Evolutionary conservation across 345 rosid species (phyloP), one percentile per base, ranked within the genome.

Genomic region (Murraya koenigii): DNA sequence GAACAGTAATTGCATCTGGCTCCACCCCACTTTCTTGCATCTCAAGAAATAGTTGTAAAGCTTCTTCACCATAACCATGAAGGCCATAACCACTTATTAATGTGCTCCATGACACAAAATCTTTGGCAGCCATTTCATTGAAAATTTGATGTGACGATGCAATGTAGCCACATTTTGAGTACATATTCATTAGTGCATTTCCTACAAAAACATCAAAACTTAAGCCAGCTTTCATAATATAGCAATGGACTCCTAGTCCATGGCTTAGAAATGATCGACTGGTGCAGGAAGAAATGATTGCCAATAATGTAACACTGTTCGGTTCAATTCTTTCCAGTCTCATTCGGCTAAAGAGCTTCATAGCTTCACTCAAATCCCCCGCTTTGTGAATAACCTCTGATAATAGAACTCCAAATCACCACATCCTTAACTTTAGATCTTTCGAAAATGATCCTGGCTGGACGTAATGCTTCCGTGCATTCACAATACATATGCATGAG

Each of bases 161-260:
- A 44, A 90, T 81, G 74, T 79, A 78, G 60, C 92, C 90, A 75
- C 90, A 84, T 72, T 90, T 87, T 26, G 89, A 81, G 75, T 88
- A 87, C 94, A 90, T 87, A 77, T 87, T 74, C 54, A 88, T 85
- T 64, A 88, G 85, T 54, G 94, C 87, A 79, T 90, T 90, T 1
- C 83, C 81, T 80, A 88, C 66, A 32, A 41, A 75, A 68, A 66
- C 59, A 74, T 84, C 41, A 54, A 63, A 83, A 74, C 58, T 70
- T 66, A 86, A 80, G 63, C 88, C 89, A 54, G 78, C 70, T 76
- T 89, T 87, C 78, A 83, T 26, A 19, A 86, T 74, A 71, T 82
- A 84, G 74, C 85, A 80, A 72, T 87, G 92, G 77, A 86, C 84
- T 59, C 71, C 74, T 62, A 54, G 35, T 66, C 87, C 87, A 77